Conservation (phyloP, 441 rosid genomes). For the Jatropha podagrica region DNA sequence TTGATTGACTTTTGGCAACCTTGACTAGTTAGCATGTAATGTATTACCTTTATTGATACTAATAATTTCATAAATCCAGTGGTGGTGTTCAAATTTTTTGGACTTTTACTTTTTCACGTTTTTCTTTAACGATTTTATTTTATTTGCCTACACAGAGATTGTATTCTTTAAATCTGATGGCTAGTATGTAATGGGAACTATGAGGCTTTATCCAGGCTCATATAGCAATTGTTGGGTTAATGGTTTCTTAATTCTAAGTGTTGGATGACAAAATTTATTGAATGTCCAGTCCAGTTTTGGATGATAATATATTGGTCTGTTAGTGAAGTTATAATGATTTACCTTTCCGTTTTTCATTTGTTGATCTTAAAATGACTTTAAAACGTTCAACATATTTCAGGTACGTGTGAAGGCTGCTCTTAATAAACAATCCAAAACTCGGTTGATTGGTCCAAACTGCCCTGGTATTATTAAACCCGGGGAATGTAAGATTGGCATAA, state of each 20-base stretch:
- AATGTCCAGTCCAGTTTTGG: background rate
- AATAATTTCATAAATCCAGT: background rate
- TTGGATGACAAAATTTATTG: no score
- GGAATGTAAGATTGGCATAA: constrained; percentile 92
- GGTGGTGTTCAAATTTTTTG: no score
- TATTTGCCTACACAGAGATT: no score
- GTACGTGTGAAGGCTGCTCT: constrained; percentile 92
- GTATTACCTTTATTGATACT: background rate
- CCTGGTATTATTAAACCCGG: constrained; percentile 96
- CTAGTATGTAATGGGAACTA: background rate
- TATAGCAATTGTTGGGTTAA: background rate
- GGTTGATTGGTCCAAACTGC: constrained; percentile 89
- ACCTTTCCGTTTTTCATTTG: background rate
- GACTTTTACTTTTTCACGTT: background rate
- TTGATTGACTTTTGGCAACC: background rate
- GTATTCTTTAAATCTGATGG: background rate
- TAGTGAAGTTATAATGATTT: background rate
- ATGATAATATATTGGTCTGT: background rate
- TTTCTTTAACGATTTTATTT: no score
- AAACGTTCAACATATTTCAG: constrained; percentile 32
- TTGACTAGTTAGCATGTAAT: background rate
- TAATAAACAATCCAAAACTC: constrained; percentile 80
- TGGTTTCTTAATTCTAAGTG: background rate
- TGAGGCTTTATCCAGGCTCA: background rate
- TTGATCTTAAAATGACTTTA: background rate